Evolutionary conservation across 805 yeast species (phyloP), one percentile per base, ranked within the genome.

Genomic region (Candida sithepensis): DNA sequence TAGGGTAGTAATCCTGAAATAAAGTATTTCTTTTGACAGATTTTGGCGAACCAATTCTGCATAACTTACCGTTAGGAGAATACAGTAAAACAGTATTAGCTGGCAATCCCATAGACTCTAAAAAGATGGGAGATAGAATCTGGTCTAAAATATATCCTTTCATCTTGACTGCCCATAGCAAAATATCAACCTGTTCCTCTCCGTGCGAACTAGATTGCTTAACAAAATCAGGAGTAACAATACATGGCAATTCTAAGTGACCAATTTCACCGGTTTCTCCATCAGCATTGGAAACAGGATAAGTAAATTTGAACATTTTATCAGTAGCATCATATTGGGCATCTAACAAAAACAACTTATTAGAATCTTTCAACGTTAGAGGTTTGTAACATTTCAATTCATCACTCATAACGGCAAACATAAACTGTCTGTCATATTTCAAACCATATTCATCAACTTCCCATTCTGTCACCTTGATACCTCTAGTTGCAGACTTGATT

Each of bases 1-100:
- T 32, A 1, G 69, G 68, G 43, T 50, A 65, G 38, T 64, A 64
- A 42, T 63, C 68, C 40, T 65, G 69, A 42, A 64, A 64, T 21
- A 54, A 42, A 1, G 68, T 60, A 9, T 33, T 33, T 36, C 57
- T 49, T n/a, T 54, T 49, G 12, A 51, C 42, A 16, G 46, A 28
- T 23, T 46, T 50, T 7, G 65, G 67, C 2, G 61, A 49, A 13
- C 63, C 61, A 19, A 58, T 49, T 24, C 49, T 52, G 45, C 64
- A 58, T 13, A 55, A 49, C 45, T 64, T 64, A 1, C 69, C 69
- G 14, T 47, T 50, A 1, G 46, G 41, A 6, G 65, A 54, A 39
- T 59, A 61, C 16, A 64, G 8, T 8, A 65, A 32, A 3, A 54
- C 55, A 2, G 62, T 49, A 1, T 49, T 51, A 7, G 30, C 28